Evolutionary conservation across 805 yeast genomes (phyloP), one percentile per base, ranked within the genome.

Genomic region (Yarrowia divulgata): DNA sequence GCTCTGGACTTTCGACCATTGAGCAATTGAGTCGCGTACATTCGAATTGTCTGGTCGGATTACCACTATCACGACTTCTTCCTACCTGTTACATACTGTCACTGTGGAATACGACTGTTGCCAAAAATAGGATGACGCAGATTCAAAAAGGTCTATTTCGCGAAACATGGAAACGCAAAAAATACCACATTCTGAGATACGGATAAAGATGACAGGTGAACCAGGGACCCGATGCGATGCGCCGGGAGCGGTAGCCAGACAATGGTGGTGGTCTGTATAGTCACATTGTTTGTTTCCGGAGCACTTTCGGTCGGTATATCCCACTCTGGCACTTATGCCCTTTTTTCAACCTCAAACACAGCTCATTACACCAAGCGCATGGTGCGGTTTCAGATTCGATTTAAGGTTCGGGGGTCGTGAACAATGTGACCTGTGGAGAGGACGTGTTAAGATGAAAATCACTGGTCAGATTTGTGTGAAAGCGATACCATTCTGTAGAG

Each of bases 311-410:
- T 18, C 43, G 43, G 16, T 23, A 40, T 40, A 1, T 40, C 43
- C 4, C 18, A 39, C 43, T 40, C 43, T 40, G 43, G 43, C 18
- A 5, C 14, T 5, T 14, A 14, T 40, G 43, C 43, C 18, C 43
- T 40, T 40, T 14, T 40, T 40, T 14, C 39, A 34, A 54, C 34
- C 60, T 54, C 60, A 54, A 54, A 54, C 57, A 52, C 58, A 35
- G 60, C 60, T 39, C 45, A 39, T 54, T 19, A 54, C 60, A 34
- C 16, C 43, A 37, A 2, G 18, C 34, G 43, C 43, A 54, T 37
- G 23, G 42, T 19, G 45, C 60, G 13, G 60, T 54, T 54, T 54
- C 60, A 54, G 60, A 23, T 37, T 54, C 29, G 10, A 10, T 34
- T 18, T 50, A 34, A 18, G 40, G 16, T 50, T 34, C 10, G 39